phyloP scores from a whole-genome alignment of 108 stramenopile species.

The Stephanodiscus triporus region DNA sequence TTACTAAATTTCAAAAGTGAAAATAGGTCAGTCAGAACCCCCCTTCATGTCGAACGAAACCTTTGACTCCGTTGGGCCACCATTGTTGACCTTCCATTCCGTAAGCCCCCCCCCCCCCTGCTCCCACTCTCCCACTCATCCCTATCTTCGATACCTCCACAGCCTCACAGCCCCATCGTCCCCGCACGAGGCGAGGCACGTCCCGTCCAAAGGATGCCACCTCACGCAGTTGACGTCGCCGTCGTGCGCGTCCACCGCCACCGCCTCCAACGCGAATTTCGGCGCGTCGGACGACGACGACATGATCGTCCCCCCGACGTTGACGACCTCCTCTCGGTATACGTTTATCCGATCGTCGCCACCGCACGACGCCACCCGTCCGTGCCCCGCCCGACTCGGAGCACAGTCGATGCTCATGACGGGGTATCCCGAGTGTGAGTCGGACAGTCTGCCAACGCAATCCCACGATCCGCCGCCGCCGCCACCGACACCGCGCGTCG shows the following conservation, averaged over 20 bases:
- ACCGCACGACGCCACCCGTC: conserved; percentile 79
- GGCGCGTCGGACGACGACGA: conserved; percentile 52
- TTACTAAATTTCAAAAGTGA: not conserved
- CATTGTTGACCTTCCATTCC: too few species aligned
- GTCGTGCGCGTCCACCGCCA: conserved; percentile 60
- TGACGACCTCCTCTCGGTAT: conserved; percentile 63
- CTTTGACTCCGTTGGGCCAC: too few species aligned
- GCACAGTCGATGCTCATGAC: conserved; percentile 85
- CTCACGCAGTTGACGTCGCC: conserved; percentile 96
- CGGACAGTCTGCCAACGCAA: conserved; percentile 71
- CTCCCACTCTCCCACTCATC: not conserved
- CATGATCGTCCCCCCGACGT: not conserved
- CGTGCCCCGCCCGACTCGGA: conserved; percentile 73
- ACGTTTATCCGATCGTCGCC: conserved; percentile 87
- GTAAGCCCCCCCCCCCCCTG: not conserved
- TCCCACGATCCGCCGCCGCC: conserved; percentile 63
- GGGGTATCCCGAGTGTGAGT: conserved; percentile 66
- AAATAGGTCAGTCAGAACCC: too few species aligned
- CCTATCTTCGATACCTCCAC: conserved; percentile 68
- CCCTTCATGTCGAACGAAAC: too few species aligned
- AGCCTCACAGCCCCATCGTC: conserved; percentile 91
- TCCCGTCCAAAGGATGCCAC: conserved; percentile 91
- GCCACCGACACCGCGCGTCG: conserved; percentile 6
- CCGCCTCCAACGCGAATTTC: conserved; percentile 63
- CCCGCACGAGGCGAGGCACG: conserved; percentile 75